Percentiles rank a stretch among this genome's conserved stretches.
These are phyloP conservation scores for Coniosporium tulheliwenetii DNA, from an alignment of 2,329 filamentous ascomycete genomes.

Conservation along the genomic window DNA sequence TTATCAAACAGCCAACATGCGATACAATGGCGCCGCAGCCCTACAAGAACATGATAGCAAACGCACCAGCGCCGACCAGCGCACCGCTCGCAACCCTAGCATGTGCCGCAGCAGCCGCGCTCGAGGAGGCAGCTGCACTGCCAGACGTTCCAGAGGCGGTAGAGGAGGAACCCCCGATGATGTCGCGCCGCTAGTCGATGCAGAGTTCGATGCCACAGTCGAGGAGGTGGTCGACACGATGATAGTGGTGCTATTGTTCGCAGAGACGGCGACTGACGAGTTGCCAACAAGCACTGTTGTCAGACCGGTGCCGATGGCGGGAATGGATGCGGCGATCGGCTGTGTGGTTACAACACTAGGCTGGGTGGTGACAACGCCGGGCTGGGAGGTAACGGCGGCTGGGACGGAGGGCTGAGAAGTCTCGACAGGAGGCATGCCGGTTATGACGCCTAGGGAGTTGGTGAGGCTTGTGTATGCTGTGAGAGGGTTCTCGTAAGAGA, in stretches of 20 bases:
- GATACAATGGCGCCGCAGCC: background rate
- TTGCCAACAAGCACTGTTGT: conserved; percentile 15
- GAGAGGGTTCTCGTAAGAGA: conserved; percentile 24
- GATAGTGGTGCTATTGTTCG: conserved; percentile 10
- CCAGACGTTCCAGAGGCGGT: conserved; percentile 3
- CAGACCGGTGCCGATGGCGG: conserved; percentile 13
- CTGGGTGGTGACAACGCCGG: conserved; percentile 23
- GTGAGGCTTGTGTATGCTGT: conserved; percentile 30
- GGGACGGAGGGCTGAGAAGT: conserved; percentile 20
- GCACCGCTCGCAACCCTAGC: conserved; percentile 16
- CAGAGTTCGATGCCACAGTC: background rate
- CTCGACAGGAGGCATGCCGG: conserved; percentile 24
- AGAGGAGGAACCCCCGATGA: conserved; percentile 2
- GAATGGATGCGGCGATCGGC: conserved; percentile 1
- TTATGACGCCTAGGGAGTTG: conserved; percentile 33
- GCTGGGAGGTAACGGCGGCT: conserved; percentile 18
- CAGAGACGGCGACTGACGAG: conserved; percentile 8
- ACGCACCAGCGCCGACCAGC: conserved; percentile 19
- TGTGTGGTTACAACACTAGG: conserved; percentile 15
- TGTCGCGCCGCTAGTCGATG: conserved; percentile 3
- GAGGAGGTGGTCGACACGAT: conserved; percentile 8
- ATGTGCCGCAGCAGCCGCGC: conserved; percentile 10
- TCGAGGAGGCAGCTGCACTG: conserved; percentile 10
- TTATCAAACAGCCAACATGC: background rate
- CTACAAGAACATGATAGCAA: conserved; percentile 20